Percentiles rank a stretch among this genome's conserved stretches.
phyloP scores from a whole-genome alignment of 441 rosid genomes.

The Hura crepitans region DNA sequence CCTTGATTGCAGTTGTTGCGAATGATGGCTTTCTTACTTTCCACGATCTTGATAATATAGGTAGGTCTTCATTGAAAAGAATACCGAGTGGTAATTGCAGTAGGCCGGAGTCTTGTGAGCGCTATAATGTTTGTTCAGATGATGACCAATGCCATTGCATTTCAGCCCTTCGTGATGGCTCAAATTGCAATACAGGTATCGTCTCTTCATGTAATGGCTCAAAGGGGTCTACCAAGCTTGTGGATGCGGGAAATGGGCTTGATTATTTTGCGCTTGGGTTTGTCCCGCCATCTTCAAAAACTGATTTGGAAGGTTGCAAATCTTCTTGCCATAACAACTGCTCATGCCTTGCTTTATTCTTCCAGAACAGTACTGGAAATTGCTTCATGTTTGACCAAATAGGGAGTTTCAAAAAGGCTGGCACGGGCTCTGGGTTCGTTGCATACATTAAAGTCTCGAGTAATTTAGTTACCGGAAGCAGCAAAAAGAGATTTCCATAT shows the following conservation, averaged over 20 bases:
- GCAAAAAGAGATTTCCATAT: slow-evolving; percentile 39
- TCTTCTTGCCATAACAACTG: slow-evolving; percentile 61
- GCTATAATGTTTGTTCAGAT: slow-evolving; percentile 54
- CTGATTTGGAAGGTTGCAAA: slow-evolving; percentile 62
- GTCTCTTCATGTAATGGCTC: slow-evolving; percentile 47
- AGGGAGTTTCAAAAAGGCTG: slow-evolving; percentile 57
- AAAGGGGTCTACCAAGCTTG: slow-evolving; percentile 40
- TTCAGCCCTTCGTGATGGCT: slow-evolving; percentile 35
- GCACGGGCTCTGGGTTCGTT: slow-evolving; percentile 32
- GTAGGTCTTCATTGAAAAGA: slow-evolving; percentile 31
- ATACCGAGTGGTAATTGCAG: slow-evolving; percentile 62
- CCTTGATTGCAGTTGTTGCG: slow-evolving; percentile 69
- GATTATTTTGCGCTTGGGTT: slow-evolving; percentile 62
- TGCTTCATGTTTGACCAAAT: slow-evolving; percentile 72
- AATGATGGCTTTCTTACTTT: slow-evolving; percentile 58
- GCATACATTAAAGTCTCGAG: slow-evolving; percentile 57
- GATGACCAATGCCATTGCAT: slow-evolving; percentile 60
- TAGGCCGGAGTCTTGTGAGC: slow-evolving; percentile 67
- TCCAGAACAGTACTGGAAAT: slow-evolving; percentile 57
- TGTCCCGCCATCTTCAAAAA: slow-evolving; percentile 46
- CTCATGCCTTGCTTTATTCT: slow-evolving; percentile 72
- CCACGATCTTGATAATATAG: slow-evolving; percentile 37
- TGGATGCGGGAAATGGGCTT: slow-evolving; percentile 49
- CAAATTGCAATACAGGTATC: slow-evolving; percentile 52
- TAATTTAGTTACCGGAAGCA: slow-evolving; percentile 26